Conservation (phyloP, 768 basidiomycete genomes). For the Harrya chromipes region DNA sequence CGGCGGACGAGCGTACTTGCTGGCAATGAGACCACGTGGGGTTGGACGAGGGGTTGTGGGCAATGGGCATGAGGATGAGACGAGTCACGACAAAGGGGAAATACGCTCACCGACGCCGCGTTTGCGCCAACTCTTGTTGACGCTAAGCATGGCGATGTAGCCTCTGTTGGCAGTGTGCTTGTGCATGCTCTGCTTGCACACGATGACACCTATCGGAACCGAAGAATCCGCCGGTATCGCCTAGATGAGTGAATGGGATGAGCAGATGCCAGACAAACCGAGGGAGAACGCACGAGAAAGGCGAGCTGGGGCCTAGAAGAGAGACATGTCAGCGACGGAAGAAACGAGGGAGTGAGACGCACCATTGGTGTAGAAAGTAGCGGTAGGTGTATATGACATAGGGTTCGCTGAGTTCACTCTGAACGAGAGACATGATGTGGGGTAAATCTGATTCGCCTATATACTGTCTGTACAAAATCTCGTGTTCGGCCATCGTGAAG, state of each 20-base stretch:
- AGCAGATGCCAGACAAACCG: not conserved
- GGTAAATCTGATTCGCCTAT: conserved; percentile 74
- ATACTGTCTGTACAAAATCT: conserved; percentile 63
- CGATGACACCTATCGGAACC: conserved; percentile 83
- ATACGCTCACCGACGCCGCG: conserved; percentile 81
- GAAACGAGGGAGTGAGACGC: conserved; percentile 27
- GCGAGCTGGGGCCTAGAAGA: conserved; percentile 79
- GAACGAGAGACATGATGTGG: conserved; percentile 82
- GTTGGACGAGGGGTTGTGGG: conserved; percentile 4
- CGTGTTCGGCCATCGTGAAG: conserved; percentile 35
- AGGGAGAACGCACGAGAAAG: conserved; percentile 53
- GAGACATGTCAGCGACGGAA: conserved; percentile 1
- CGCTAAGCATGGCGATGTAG: conserved; percentile 98
- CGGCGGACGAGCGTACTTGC: conserved; percentile 82
- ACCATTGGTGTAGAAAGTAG: conserved; percentile 97
- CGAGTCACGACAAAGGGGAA: not conserved
- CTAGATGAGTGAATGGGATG: conserved; percentile 6
- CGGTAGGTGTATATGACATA: conserved; percentile 96
- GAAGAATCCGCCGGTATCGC: conserved; percentile 31
- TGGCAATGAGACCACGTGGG: conserved; percentile 37
- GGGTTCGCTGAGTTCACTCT: conserved; percentile 92
- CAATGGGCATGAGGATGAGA: not conserved
- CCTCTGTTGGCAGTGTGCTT: conserved; percentile 73
- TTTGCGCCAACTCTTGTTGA: conserved; percentile 79
- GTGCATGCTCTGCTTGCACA: conserved; percentile 96